Percentiles rank a stretch among this genome's conserved stretches.
Evolutionary conservation across 805 yeast species (phyloP).

Genomic region (Candida ulmi): DNA sequence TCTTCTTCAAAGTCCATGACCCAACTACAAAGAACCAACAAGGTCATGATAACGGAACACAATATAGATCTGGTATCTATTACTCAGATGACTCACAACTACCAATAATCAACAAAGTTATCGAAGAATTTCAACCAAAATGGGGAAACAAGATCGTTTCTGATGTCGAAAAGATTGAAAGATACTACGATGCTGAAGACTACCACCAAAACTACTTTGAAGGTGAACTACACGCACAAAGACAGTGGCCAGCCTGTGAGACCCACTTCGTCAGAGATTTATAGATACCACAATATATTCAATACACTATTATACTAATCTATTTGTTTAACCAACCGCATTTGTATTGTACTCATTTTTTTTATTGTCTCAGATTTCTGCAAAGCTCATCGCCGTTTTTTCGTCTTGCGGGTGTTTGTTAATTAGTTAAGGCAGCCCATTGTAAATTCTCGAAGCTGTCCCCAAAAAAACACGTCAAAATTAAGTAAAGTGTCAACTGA

Average conservation of each 20-base stretch:
- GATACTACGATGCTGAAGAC: conserved; percentile 91
- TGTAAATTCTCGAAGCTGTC: too few species aligned
- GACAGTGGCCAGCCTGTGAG: conserved; percentile 46
- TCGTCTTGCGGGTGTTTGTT: too few species aligned
- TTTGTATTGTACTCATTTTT: too few species aligned
- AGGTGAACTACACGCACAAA: conserved; percentile 5
- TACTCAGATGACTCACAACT: conserved; percentile 46
- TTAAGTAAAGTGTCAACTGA: too few species aligned
- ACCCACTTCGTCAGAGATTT: conserved; percentile 70
- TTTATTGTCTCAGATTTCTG: too few species aligned
- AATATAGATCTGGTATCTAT: conserved; percentile 82
- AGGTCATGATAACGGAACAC: conserved; percentile 87
- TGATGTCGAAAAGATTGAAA: conserved; percentile 55
- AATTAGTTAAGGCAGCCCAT: too few species aligned
- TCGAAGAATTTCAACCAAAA: conserved; percentile 54
- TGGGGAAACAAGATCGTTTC: conserved; percentile 73
- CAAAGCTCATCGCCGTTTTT: too few species aligned
- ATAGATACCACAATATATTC: conserved; percentile 8
- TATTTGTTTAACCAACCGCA: too few species aligned
- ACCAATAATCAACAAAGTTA: conserved; percentile 37
- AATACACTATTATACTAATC: too few species aligned
- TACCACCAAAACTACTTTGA: conserved; percentile 83
- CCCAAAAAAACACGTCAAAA: too few species aligned
- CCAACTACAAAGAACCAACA: conserved; percentile 82
- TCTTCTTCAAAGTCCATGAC: conserved; percentile 90